A percentile compares a stretch with the other conserved stretches of the same genome.
Conservation (phyloP, 495 filamentous ascomycete species). For the Diplogelasinospora grovesii region DNA sequence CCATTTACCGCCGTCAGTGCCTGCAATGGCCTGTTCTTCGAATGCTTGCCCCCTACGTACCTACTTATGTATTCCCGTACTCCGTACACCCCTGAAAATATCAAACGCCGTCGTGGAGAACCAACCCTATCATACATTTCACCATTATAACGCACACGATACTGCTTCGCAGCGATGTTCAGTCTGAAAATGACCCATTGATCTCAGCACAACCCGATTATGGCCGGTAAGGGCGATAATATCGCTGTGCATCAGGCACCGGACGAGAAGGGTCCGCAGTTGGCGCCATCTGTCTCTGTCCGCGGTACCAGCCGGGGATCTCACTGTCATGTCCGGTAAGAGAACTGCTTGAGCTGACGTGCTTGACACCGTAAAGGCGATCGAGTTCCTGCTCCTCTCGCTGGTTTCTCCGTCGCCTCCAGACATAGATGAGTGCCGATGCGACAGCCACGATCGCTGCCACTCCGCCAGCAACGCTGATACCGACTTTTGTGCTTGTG, state of each 20-base stretch:
- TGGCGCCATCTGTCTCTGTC: constrained; percentile 15
- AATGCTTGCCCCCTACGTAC: neutral
- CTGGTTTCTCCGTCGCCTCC: constrained; percentile 14
- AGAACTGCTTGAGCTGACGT: constrained; percentile 7
- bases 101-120: neutral
- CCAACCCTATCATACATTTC: neutral
- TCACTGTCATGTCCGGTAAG: constrained; percentile 10
- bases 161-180: neutral
- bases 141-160: neutral
- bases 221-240: constrained; percentile 19
- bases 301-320: constrained; percentile 29
- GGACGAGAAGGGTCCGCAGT: neutral
- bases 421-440: constrained; percentile 17
- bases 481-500: constrained; percentile 15
- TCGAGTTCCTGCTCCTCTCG: constrained; percentile 25
- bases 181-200: neutral
- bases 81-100: neutral
- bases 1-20: too few relatives aligned
- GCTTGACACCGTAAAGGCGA: constrained; percentile 21
- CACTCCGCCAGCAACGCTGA: constrained; percentile 18
- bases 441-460: constrained; percentile 9
- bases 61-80: neutral
- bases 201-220: neutral
- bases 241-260: neutral
- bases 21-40: neutral